Evolutionary conservation across 2,329 filamentous ascomycete genomes (phyloP).

Genomic region (Neopestalotiopsis clavispora): DNA sequence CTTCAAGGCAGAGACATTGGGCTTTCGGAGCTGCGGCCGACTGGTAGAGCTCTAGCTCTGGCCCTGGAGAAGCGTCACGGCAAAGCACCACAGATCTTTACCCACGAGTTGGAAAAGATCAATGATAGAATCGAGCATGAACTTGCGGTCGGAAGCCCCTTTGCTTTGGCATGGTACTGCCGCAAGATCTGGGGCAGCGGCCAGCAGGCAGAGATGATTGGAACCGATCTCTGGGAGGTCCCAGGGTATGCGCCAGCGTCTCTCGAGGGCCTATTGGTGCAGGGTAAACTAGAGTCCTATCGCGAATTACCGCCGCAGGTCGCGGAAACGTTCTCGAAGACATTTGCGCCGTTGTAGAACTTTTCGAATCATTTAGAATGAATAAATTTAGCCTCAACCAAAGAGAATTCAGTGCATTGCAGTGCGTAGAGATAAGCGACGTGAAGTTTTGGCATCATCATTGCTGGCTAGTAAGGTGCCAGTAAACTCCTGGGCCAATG

Average conservation of each 20-base stretch:
- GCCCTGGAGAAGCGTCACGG: constrained; percentile 28
- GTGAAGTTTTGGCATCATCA: no score
- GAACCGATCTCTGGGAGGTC: constrained; percentile 33
- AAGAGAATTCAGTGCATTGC: no score
- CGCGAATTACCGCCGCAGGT: constrained; percentile 27
- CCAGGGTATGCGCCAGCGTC: constrained; percentile 29
- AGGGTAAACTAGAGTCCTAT: constrained; percentile 28
- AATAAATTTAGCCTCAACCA: no score
- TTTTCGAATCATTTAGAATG: neutral
- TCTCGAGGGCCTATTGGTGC: constrained; percentile 26
- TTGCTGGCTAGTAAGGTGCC: no score
- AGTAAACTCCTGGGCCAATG: no score
- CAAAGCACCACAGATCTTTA: constrained; percentile 19
- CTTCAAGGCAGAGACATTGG: constrained; percentile 28
- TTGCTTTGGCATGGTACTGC: constrained; percentile 32
- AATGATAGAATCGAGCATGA: constrained; percentile 27
- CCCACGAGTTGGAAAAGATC: constrained; percentile 29
- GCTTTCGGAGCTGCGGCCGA: constrained; percentile 30
- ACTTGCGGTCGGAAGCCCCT: constrained; percentile 22
- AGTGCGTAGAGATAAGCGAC: no score
- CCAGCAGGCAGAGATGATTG: constrained; percentile 22
- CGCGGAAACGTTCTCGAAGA: neutral
- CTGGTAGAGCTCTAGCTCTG: constrained; percentile 29
- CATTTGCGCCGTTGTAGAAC: neutral
- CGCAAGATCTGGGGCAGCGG: constrained; percentile 34